Evolutionary conservation across 1,284 basidiomycete species (phyloP).

Genomic region (Polyporus tsugae): DNA sequence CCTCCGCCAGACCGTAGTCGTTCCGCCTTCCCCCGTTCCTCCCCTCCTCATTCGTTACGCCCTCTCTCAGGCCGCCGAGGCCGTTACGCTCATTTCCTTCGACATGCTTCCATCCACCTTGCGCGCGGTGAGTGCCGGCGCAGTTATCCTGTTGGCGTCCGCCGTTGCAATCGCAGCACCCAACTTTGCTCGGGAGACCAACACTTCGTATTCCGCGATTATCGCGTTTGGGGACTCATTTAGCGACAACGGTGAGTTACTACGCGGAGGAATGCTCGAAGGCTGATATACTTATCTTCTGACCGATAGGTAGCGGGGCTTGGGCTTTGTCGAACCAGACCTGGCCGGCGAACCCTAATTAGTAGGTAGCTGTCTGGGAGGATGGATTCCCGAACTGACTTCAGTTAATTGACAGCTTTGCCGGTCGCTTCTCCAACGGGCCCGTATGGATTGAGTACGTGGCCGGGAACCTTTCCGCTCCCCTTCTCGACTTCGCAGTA

Average conservation of each 20-base stretch:
- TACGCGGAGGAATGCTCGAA: not conserved
- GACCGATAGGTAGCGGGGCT: slow-evolving; percentile 14
- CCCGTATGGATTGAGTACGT: slow-evolving; percentile 22
- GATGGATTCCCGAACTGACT: not conserved
- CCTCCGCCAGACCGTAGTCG: not conserved
- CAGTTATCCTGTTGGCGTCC: not conserved
- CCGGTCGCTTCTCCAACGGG: slow-evolving; percentile 20
- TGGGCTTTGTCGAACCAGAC: slow-evolving; percentile 17
- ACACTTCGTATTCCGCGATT: slow-evolving; percentile 11
- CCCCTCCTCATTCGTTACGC: not conserved
- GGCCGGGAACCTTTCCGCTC: slow-evolving; percentile 14
- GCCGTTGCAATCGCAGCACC: not conserved
- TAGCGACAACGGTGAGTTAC: slow-evolving; percentile 13
- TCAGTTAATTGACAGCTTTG: not conserved
- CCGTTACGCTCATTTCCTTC: not conserved
- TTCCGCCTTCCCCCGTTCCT: not conserved
- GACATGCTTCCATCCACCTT: not conserved
- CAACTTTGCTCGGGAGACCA: not conserved
- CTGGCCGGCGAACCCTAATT: slow-evolving; percentile 17
- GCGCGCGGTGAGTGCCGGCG: not conserved
- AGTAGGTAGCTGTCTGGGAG: not conserved
- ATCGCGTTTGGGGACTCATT: slow-evolving; percentile 20
- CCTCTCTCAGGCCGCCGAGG: not conserved
- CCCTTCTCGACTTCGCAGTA: slow-evolving; percentile 18
- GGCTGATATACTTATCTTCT: not conserved